phyloP scores from a whole-genome alignment of 1,284 basidiomycete genomes.

The Rhodotorula sp. region DNA sequence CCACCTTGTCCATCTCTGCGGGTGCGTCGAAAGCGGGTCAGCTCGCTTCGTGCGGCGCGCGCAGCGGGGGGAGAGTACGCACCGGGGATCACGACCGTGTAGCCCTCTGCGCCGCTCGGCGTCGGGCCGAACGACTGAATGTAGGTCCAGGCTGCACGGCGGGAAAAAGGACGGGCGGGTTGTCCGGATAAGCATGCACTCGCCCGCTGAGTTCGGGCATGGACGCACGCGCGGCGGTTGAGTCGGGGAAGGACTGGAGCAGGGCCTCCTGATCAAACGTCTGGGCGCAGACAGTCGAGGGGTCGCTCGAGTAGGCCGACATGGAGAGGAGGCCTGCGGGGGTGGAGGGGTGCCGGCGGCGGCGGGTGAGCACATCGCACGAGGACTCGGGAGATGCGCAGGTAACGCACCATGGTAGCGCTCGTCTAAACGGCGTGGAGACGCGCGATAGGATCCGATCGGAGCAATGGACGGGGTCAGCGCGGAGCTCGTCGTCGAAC shows the following conservation, averaged over 20 bases:
- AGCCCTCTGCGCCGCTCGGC: conserved; percentile 37
- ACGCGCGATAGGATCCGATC: background rate
- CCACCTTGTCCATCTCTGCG: conserved; percentile 47
- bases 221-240: conserved; percentile 21
- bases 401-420: conserved; percentile 6
- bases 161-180: background rate
- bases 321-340: conserved; percentile 38
- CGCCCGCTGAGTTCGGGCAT: too few relatives aligned
- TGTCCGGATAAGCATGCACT: background rate
- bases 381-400: background rate
- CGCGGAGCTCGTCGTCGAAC: background rate
- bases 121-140: conserved; percentile 43
- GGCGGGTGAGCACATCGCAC: background rate
- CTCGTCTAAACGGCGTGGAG: background rate
- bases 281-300: conserved; percentile 37
- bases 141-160: conserved; percentile 41
- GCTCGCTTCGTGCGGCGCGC: background rate
- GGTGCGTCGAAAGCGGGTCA: rapidly evolving
- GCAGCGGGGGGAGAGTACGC: background rate
- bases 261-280: conserved; percentile 34
- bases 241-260: conserved; percentile 35
- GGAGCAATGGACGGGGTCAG: background rate
- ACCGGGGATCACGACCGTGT: conserved; percentile 42
- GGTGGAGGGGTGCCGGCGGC: background rate
- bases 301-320: conserved; percentile 41